Conservation (phyloP, 2,329 filamentous ascomycete genomes). For the Aureobasidium leucospermi region DNA sequence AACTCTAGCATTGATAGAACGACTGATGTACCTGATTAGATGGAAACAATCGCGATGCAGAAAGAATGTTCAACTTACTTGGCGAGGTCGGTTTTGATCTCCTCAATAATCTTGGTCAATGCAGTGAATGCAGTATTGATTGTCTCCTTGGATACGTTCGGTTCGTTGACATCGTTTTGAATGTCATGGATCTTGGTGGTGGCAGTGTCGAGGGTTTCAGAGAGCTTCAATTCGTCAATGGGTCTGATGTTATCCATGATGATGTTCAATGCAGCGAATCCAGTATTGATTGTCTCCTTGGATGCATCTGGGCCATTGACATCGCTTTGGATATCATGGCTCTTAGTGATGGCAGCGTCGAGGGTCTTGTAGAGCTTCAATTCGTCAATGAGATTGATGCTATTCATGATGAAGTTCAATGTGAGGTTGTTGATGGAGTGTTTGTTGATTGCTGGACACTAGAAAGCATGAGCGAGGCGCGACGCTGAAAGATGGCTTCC, state of each 20-base stretch:
- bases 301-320: no score
- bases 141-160: not conserved
- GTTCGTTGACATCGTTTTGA: not conserved
- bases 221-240: not conserved
- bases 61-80: not conserved
- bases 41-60: not conserved
- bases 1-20: not conserved
- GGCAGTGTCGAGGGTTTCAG: not conserved
- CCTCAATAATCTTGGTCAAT: not conserved
- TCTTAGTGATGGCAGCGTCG: no score
- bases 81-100: not conserved
- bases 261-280: not conserved
- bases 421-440: no score
- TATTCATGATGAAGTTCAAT: no score
- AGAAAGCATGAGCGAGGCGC: no score
- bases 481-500: no score
- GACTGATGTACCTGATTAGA: not conserved
- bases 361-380: no score
- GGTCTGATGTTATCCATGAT: not conserved
- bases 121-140: not conserved
- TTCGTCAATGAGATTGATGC: no score
- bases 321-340: no score
- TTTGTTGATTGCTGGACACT: no score
- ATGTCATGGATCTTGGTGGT: not conserved
- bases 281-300: no score